Conservation (phyloP, 1,284 basidiomycete genomes). For the Dichomitus squalens region DNA sequence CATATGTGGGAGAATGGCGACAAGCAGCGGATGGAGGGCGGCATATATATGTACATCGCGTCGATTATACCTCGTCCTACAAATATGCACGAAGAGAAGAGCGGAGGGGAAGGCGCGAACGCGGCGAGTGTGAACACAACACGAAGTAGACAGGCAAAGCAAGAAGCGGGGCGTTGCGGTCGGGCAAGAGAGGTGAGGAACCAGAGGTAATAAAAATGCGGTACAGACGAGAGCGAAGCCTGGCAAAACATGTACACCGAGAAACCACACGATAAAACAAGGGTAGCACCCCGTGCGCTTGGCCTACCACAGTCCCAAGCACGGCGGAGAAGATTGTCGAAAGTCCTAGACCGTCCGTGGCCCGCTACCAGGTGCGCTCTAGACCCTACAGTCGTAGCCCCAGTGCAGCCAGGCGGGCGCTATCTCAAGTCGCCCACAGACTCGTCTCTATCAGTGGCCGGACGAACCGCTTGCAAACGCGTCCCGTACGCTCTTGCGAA, state of each 20-base stretch:
- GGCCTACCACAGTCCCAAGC: neutral
- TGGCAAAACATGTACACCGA: neutral
- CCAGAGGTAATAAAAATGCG: slow-evolving; percentile 24
- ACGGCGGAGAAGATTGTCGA: neutral
- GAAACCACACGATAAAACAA: neutral
- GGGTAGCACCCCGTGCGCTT: neutral
- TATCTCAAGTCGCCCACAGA: neutral
- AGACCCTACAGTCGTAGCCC: slow-evolving; percentile 1
- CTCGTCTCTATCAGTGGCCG: slow-evolving; percentile 29
- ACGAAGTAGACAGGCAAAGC: neutral
- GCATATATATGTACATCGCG: slow-evolving; percentile 25
- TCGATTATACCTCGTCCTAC: slow-evolving; percentile 25
- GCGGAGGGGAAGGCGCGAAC: neutral
- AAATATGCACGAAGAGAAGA: slow-evolving; percentile 10
- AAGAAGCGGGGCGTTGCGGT: neutral
- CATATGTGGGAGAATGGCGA: neutral
- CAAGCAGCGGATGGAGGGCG: slow-evolving; percentile 1
- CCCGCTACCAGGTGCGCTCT: slow-evolving; percentile 10
- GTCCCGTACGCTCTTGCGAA: slow-evolving; percentile 77
- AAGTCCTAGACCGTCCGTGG: slow-evolving; percentile 18
- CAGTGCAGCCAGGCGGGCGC: neutral
- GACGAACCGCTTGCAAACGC: slow-evolving; percentile 52
- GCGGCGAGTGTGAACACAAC: neutral
- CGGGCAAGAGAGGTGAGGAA: neutral
- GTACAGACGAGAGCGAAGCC: slow-evolving; percentile 18